These are phyloP conservation scores for Alternaria postmessia DNA, from an alignment of 2,329 filamentous ascomycete species.

Conservation along the genomic window DNA sequence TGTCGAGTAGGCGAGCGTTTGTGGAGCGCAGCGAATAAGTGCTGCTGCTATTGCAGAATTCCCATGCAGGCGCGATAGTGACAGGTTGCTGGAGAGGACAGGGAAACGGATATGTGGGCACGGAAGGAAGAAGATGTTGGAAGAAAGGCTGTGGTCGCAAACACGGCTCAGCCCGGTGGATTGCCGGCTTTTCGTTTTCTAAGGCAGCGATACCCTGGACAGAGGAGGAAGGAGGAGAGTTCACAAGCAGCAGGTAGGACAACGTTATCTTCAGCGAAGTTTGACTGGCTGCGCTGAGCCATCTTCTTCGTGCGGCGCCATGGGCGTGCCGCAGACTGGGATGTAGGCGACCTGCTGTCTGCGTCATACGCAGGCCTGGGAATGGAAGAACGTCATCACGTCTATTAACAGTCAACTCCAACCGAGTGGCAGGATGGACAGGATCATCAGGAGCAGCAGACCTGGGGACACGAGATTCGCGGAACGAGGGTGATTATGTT, in stretches of 20 bases:
- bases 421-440: constrained; percentile 1
- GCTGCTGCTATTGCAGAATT: constrained; percentile 30
- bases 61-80: constrained; percentile 29
- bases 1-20: constrained; percentile 13
- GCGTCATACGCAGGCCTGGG: constrained; percentile 13
- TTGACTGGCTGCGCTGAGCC: constrained; percentile 19
- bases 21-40: constrained; percentile 30
- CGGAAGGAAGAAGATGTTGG: constrained; percentile 8
- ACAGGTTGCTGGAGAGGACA: constrained; percentile 12
- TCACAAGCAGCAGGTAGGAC: constrained; percentile 15
- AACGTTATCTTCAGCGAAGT: constrained; percentile 11
- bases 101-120: constrained; percentile 9
- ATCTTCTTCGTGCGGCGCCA: constrained; percentile 9
- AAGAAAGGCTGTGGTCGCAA: constrained; percentile 18
- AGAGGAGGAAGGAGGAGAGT: neutral
- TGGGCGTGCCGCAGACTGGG: constrained; percentile 12
- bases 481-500: constrained; percentile 6
- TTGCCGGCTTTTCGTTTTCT: constrained; percentile 24
- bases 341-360: constrained; percentile 2
- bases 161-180: constrained; percentile 28
- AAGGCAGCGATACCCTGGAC: constrained; percentile 20
- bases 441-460: constrained; percentile 4
- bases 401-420: constrained; percentile 5
- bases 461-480: neutral
- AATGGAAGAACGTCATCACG: constrained; percentile 12